These are phyloP conservation scores for Phyllosticta citriasiana DNA, from an alignment of 2,329 filamentous ascomycete genomes.

Conservation along the genomic window DNA sequence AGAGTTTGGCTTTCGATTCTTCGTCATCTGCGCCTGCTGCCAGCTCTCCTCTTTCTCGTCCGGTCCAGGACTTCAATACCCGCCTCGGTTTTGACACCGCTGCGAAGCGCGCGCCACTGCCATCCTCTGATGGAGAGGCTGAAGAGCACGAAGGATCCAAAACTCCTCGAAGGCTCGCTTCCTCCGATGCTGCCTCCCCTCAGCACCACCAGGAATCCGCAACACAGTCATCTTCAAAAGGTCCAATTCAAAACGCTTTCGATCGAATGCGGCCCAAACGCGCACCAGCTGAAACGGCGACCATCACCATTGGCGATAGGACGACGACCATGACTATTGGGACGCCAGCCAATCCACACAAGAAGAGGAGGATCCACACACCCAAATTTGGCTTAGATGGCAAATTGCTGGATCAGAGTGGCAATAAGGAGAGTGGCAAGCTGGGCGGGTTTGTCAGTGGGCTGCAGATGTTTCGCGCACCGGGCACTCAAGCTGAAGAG, in stretches of 20 bases:
- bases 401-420: constrained; percentile 20
- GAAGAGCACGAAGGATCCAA: neutral
- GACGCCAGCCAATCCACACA: constrained; percentile 37
- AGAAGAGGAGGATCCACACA: constrained; percentile 33
- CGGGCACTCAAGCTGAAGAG: constrained; percentile 33
- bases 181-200: neutral
- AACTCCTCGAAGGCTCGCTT: neutral
- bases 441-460: constrained; percentile 29
- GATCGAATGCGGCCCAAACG: constrained; percentile 56
- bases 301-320: constrained; percentile 62
- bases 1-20: constrained; percentile 4
- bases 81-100: constrained; percentile 17
- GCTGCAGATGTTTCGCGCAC: constrained; percentile 45
- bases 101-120: constrained; percentile 13
- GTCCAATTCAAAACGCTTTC: constrained; percentile 50
- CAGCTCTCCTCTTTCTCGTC: neutral
- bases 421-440: constrained; percentile 15
- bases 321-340: constrained; percentile 59
- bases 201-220: constrained; percentile 12
- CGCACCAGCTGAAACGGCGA: constrained; percentile 53
- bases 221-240: constrained; percentile 19
- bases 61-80: constrained; percentile 30
- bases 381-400: constrained; percentile 26
- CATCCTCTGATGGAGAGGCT: neutral
- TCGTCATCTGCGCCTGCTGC: neutral